These are phyloP conservation scores for Yarrowia sp. DNA, from an alignment of 805 yeast genomes.

Conservation along the genomic window DNA sequence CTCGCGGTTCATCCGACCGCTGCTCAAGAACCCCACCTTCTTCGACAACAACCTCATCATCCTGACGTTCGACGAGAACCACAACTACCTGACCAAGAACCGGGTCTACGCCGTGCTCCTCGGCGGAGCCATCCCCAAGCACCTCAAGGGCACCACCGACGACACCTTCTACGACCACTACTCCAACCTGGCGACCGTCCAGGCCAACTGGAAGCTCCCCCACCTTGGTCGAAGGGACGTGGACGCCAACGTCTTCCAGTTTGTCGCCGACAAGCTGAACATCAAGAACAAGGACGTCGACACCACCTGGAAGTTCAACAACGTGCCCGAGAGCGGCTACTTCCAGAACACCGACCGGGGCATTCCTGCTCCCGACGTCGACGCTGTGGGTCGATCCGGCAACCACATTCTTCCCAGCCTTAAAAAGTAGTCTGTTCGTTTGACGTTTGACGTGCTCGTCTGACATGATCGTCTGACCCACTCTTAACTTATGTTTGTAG, in stretches of 20 bases:
- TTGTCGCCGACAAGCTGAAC: slow-evolving; percentile 43
- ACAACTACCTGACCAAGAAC: slow-evolving; percentile 46
- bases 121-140: slow-evolving; percentile 49
- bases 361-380: slow-evolving; percentile 13
- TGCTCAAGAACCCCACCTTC: slow-evolving; percentile 48
- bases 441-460: too few species aligned
- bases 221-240: slow-evolving; percentile 52
- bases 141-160: slow-evolving; percentile 46
- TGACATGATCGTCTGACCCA: too few species aligned
- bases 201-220: slow-evolving; percentile 52
- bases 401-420: slow-evolving; percentile 16
- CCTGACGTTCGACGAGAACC: slow-evolving; percentile 53
- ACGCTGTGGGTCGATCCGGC: slow-evolving; percentile 18
- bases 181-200: slow-evolving; percentile 49
- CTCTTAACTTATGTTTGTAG: background rate
- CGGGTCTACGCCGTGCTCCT: slow-evolving; percentile 47
- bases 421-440: slow-evolving; percentile 14
- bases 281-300: slow-evolving; percentile 22
- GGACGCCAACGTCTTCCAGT: slow-evolving; percentile 49
- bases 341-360: background rate
- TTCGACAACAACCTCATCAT: slow-evolving; percentile 47
- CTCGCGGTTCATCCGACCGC: slow-evolving; percentile 46
- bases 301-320: slow-evolving; percentile 15
- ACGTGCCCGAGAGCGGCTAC: background rate
- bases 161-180: slow-evolving; percentile 52